These are phyloP conservation scores for Neurospora sp. DNA, from an alignment of 495 filamentous ascomycete species.

Conservation along the genomic window DNA sequence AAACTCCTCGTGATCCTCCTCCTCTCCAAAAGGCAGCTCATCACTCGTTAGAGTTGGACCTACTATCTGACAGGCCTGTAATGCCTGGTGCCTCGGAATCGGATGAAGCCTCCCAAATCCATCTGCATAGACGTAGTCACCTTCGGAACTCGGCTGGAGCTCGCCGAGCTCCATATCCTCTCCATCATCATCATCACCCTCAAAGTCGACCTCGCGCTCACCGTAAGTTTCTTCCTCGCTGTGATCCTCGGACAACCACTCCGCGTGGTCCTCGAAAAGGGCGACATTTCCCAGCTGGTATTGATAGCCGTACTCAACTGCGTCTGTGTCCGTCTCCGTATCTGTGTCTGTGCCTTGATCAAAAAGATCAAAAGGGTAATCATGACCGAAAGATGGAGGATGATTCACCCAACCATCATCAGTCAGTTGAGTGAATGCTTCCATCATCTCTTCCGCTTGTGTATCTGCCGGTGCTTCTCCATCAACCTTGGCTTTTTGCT, in stretches of 20 bases:
- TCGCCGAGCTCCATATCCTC: neutral
- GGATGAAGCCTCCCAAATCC: conserved; percentile 12
- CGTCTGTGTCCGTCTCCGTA: neutral
- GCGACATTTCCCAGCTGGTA: neutral
- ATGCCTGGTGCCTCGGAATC: neutral
- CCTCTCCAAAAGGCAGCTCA: neutral
- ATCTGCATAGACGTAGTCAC: conserved; percentile 20
- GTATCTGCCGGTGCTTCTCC: neutral
- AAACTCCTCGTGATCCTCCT: neutral
- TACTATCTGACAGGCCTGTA: neutral
- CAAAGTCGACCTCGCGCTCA: neutral
- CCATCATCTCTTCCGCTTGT: neutral
- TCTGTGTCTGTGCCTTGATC: neutral
- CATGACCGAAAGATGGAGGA: neutral
- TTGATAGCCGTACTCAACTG: neutral
- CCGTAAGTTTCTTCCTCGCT: neutral
- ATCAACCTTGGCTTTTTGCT: neutral
- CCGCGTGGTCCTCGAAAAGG: neutral
- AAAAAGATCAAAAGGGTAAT: neutral
- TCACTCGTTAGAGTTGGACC: neutral
- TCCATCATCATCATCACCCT: neutral
- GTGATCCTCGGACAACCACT: neutral
- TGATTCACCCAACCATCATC: neutral
- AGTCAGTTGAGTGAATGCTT: neutral
- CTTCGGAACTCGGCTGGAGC: conserved; percentile 8